Base-by-base conservation (phyloP, 352 stramenopile genomes). In the Globisporangium solare region DNA sequence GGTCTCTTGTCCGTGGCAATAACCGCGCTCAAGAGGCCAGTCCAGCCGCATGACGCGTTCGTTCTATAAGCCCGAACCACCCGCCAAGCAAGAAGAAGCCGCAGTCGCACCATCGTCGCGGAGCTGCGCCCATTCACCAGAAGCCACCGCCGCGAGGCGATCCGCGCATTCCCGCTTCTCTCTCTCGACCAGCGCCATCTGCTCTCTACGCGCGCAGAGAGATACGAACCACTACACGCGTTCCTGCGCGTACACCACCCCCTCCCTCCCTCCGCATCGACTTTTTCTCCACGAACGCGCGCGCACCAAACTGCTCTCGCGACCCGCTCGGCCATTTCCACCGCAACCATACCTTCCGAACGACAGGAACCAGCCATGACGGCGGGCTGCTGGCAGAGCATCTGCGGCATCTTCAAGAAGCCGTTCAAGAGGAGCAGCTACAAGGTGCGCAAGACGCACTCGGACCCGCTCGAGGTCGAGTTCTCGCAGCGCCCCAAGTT, bases 361-460 rank as follows among this genome's bases (percentile, higher is more conserved):
- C n/a, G 22, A 47, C 51, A 47, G n/a, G 18, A 27, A 12, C 32
- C 3, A 43, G 27, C 7, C 10, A 43, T 43, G 42, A 18, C 47
- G 13, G 22, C 42, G 6, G 51, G 50, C 4, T 63, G 57, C 43
- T 63, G 57, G 57, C 51, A 48, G 14, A 41, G 50, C 35, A 21
- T 63, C 8, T 47, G 53, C 18, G 6, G 57, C 42, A 18, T 51
- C 20, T 40, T 63, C 21, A 17, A 49, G n/a, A 63, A 63, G 35
- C 57, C 57, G 35, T 63, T 63, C 43, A 63, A 63, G 21, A 49
- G 42, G 40, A 63, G 42, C 57, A 58, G 51, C 57, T 63, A 63
- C 50, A 63, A 63, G 42, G 57, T 63, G 50, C 57, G 57, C 49
- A 63, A 63, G 50, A 63, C 57, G 41, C 50, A 63, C 22, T 63